Percentiles rank a stretch among this genome's conserved stretches.
Conservation (phyloP, 2,329 filamentous ascomycete species). For the Dothideomycetes sp. region DNA sequence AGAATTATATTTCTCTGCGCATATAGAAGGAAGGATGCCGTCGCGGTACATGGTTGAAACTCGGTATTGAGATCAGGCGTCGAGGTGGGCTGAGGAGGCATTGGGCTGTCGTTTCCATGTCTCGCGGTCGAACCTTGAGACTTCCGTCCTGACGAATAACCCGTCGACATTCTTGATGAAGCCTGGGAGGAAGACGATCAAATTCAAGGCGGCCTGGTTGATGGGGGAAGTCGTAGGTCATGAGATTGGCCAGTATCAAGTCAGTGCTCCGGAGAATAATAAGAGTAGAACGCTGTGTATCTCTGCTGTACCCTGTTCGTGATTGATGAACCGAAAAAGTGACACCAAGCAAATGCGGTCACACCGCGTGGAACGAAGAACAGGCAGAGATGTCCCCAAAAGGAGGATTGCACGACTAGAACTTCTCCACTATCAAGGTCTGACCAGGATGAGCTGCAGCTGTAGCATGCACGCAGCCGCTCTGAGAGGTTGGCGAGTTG, state of each 20-base stretch:
- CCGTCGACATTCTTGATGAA: slow-evolving; percentile 35
- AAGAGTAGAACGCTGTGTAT: slow-evolving; percentile 11
- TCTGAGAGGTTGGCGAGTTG: not conserved
- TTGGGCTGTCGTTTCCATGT: slow-evolving; percentile 19
- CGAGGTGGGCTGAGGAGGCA: slow-evolving; percentile 34
- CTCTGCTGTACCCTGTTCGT: slow-evolving; percentile 12
- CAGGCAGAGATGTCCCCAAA: slow-evolving; percentile 11
- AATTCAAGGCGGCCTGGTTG: not conserved
- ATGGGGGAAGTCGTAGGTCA: slow-evolving; percentile 10
- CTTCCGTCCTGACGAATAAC: slow-evolving; percentile 31
- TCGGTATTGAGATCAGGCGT: slow-evolving; percentile 41
- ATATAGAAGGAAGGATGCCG: slow-evolving; percentile 83
- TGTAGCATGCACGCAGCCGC: slow-evolving; percentile 11
- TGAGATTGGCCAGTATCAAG: slow-evolving; percentile 13
- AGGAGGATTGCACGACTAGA: slow-evolving; percentile 5
- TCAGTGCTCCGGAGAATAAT: slow-evolving; percentile 9
- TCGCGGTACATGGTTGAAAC: slow-evolving; percentile 84
- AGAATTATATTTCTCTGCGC: slow-evolving; percentile 73
- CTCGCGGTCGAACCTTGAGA: slow-evolving; percentile 30
- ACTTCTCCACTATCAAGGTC: slow-evolving; percentile 6
- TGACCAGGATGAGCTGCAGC: slow-evolving; percentile 12
- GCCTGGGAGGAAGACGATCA: slow-evolving; percentile 3
- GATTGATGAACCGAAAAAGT: slow-evolving; percentile 25
- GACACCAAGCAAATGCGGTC: slow-evolving; percentile 22
- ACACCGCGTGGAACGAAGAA: slow-evolving; percentile 13